Base-by-base conservation (phyloP, 2,329 filamentous ascomycete genomes). In the Aspergillus cejpii region DNA sequence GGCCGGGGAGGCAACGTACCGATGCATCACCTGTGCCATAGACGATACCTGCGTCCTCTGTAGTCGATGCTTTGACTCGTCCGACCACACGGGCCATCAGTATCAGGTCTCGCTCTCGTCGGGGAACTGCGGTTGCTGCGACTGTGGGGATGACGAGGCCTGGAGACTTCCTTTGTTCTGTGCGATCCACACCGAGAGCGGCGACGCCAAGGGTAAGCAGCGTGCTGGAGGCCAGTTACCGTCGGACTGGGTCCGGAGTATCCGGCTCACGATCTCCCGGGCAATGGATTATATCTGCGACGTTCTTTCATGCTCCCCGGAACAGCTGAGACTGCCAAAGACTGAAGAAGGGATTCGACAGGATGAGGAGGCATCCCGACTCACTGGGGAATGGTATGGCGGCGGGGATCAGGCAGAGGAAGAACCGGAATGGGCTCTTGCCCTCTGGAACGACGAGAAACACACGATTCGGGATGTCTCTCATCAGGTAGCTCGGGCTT, bases 361-460 rank as follows among this genome's bases (percentile, higher is more conserved):
- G 50, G 92, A 98, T 65, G 92, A 97, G 69, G 75, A 77, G 45
- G 76, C 79, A 47, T 95, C 91, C 12, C 79, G 90, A 15, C 72
- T 97, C 26, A 81, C 79, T 6, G 79, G 84, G 0, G 82, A 81
- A 38, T 90, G 89, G 67, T 92, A 90, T 54, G 74, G 78, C 26
- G 68, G 71, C 29, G 79, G 78, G 1, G 80, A 86, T 56, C 72
- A 79, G 28, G 62, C 69, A 5, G 79, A 83, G 44, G 74, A 79
- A 2, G 76, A 83, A 19, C 79, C 79, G 10, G 87, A 95, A 57
- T 98, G 85, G 65, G 85, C 87, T 4, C 72, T 98, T 36, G 74
- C 96, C 12, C 73, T 98, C 4, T 98, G 92, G 92, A 98, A 98
- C 57, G 92, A 98, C 53, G 92, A 98, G 70, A 98, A 98, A 67